phyloP scores from a whole-genome alignment of 805 yeast species.

The Kuraishia piskuri region DNA sequence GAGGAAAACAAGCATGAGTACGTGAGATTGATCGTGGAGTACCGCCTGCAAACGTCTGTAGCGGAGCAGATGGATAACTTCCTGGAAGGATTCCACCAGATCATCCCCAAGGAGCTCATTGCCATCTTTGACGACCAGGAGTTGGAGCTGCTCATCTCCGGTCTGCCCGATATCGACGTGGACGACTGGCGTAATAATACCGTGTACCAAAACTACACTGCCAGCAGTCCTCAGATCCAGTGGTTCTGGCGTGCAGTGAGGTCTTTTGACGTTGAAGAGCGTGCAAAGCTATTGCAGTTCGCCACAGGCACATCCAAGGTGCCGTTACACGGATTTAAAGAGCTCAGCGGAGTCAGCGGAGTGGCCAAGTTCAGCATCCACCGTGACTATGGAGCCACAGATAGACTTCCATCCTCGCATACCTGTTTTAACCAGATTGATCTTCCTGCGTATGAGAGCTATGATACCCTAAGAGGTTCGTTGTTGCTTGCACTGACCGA shows the following conservation, averaged over 20 bases:
- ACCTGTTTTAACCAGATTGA: constrained; percentile 96
- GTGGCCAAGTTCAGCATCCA: constrained; percentile 81
- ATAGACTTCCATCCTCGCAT: constrained; percentile 89
- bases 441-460: constrained; percentile 85
- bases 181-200: constrained; percentile 93
- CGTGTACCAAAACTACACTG: constrained; percentile 69
- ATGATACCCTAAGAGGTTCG: constrained; percentile 77
- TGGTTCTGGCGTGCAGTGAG: constrained; percentile 98
- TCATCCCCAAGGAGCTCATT: constrained; percentile 76
- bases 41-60: constrained; percentile 74
- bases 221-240: constrained; percentile 78
- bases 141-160: constrained; percentile 83
- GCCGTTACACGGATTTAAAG: constrained; percentile 89
- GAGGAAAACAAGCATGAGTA: constrained; percentile 88
- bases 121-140: constrained; percentile 94
- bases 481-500: constrained; percentile 81
- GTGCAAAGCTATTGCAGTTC: constrained; percentile 90
- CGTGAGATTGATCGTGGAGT: constrained; percentile 79
- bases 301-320: constrained; percentile 97
- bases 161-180: constrained; percentile 92
- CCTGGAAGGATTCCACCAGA: constrained; percentile 80
- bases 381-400: constrained; percentile 77
- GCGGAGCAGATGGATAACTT: constrained; percentile 83
- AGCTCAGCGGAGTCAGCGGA: constrained; percentile 81
- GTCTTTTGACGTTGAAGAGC: constrained; percentile 87